Conservation (phyloP, 257 asterid genomes). For the Cordia subcordata region DNA sequence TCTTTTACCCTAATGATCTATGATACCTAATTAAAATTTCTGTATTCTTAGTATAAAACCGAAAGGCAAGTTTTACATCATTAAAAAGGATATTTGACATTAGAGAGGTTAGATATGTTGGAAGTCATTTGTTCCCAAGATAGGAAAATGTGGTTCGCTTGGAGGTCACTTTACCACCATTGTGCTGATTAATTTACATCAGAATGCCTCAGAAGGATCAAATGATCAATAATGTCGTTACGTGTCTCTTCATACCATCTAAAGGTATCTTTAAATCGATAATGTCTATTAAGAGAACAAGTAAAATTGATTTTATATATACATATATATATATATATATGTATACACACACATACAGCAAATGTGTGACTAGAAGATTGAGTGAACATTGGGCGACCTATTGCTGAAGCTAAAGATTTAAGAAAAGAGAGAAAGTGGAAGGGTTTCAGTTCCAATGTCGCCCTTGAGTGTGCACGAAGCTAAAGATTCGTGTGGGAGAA, state of each 20-base stretch:
- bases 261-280: slow-evolving; percentile 10
- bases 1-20: too few relatives aligned
- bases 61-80: not conserved
- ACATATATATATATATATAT: too few relatives aligned
- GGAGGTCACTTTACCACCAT: slow-evolving; percentile 28
- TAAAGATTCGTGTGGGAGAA: not conserved
- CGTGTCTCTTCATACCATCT: slow-evolving; percentile 13
- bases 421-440: not conserved
- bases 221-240: slow-evolving; percentile 11
- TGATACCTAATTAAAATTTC: too few relatives aligned
- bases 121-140: slow-evolving; percentile 14
- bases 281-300: not conserved
- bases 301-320: not conserved
- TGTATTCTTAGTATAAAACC: too few relatives aligned
- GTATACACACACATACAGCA: not conserved
- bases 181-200: slow-evolving; percentile 7
- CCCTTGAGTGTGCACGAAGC: not conserved
- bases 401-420: slow-evolving; percentile 10
- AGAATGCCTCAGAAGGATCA: slow-evolving; percentile 23
- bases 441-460: not conserved
- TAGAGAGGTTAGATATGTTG: slow-evolving; percentile 5
- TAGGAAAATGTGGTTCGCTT: slow-evolving; percentile 30
- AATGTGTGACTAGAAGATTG: slow-evolving; percentile 1
- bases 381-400: slow-evolving; percentile 31
- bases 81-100: slow-evolving; percentile 2